Evolutionary conservation across 2,329 filamentous ascomycete species (phyloP).

Genomic region (Arthrobotrys conoides): DNA sequence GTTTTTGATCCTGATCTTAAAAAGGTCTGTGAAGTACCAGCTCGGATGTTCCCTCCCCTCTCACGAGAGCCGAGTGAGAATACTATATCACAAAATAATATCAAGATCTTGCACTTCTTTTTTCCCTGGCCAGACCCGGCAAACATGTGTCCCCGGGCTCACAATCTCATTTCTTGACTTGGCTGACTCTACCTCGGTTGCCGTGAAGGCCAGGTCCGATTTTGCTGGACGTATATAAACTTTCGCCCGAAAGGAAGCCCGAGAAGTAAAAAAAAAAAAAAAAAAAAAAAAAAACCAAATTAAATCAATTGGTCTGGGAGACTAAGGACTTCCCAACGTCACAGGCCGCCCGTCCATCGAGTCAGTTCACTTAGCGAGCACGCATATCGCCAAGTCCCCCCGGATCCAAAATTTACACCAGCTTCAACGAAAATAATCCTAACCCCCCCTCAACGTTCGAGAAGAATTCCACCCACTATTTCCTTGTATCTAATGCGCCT

Average conservation of each 20-base stretch:
- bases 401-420: slow-evolving; percentile 47
- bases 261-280: slow-evolving; percentile 14
- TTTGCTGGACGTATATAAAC: slow-evolving; percentile 44
- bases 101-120: slow-evolving; percentile 26
- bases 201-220: slow-evolving; percentile 51
- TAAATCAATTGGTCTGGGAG: slow-evolving; percentile 13
- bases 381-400: slow-evolving; percentile 59
- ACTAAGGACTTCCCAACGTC: slow-evolving; percentile 37
- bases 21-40: slow-evolving; percentile 57
- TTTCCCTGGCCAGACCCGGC: slow-evolving; percentile 19
- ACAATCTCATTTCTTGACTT: slow-evolving; percentile 44
- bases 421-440: slow-evolving; percentile 30
- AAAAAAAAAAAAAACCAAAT: slow-evolving; percentile 29
- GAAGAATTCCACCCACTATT: slow-evolving; percentile 20
- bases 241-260: slow-evolving; percentile 60
- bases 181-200: slow-evolving; percentile 60
- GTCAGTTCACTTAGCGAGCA: slow-evolving; percentile 47
- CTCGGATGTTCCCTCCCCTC: slow-evolving; percentile 33
- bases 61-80: slow-evolving; percentile 30
- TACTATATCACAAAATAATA: slow-evolving; percentile 38
- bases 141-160: slow-evolving; percentile 49
- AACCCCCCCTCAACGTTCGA: slow-evolving; percentile 25
- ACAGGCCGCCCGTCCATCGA: slow-evolving; percentile 50
- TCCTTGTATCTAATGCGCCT: slow-evolving; percentile 59
- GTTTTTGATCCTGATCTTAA: slow-evolving; percentile 35